Evolutionary conservation across 306 rosid species (phyloP).

Genomic region (Casuarina equisetifolia): DNA sequence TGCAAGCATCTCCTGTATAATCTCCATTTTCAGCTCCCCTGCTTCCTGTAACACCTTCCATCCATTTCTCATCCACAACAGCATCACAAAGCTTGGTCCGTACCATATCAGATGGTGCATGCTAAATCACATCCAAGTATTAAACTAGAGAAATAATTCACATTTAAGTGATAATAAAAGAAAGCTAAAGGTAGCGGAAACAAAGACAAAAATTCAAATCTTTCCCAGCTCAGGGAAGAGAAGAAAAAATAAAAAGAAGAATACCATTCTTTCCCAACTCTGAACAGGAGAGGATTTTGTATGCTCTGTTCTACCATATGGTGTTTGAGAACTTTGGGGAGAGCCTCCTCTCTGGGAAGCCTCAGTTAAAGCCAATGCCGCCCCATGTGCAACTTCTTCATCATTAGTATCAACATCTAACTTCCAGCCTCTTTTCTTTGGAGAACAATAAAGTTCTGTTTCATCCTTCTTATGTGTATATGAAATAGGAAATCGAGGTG

Average conservation of each 20-base stretch:
- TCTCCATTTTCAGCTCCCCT: slow-evolving; percentile 76
- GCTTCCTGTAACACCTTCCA: slow-evolving; percentile 67
- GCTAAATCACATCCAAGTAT: slow-evolving; percentile 39
- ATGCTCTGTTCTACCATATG: slow-evolving; percentile 41
- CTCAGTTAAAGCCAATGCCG: slow-evolving; percentile 61
- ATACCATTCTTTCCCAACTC: slow-evolving; percentile 57
- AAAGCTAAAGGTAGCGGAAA: slow-evolving; percentile 16
- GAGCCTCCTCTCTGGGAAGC: slow-evolving; percentile 70
- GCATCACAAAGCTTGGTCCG: slow-evolving; percentile 44
- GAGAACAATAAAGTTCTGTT: slow-evolving; percentile 40
- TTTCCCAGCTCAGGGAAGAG: slow-evolving; percentile 37
- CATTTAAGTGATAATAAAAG: slow-evolving; percentile 7
- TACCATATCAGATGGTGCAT: slow-evolving; percentile 37
- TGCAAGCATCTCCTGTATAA: slow-evolving; percentile 53
- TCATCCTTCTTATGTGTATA: slow-evolving; percentile 47
- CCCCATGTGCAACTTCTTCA: slow-evolving; percentile 57
- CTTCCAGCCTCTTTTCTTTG: slow-evolving; percentile 44
- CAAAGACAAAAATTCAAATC: slow-evolving; percentile 20
- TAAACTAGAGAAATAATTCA: slow-evolving; percentile 18
- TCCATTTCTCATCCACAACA: slow-evolving; percentile 50
- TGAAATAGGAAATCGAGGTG: slow-evolving; percentile 71
- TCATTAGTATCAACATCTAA: slow-evolving; percentile 47
- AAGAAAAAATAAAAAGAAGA: background rate
- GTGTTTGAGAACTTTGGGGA: slow-evolving; percentile 52
- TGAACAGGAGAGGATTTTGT: slow-evolving; percentile 42